A percentile compares a stretch with the other conserved stretches of the same genome.
Conservation (phyloP, 139 green algal species). For the Chlamydomonas eustigma region DNA sequence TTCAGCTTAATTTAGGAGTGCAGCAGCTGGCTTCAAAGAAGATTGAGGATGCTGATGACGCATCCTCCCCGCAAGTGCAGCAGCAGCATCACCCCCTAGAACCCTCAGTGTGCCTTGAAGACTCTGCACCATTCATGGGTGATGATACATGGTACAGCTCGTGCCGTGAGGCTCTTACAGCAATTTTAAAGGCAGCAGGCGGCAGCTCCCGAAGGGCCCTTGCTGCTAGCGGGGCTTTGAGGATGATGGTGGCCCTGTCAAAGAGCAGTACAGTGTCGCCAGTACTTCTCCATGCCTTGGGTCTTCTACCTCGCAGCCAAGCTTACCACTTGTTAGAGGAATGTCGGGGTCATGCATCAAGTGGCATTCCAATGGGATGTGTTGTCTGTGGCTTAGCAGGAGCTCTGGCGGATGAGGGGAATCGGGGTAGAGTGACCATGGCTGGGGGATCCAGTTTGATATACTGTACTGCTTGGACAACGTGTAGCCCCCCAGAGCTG, state of each 20-base stretch:
- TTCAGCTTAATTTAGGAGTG: too few relatives aligned
- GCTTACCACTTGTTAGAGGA: neutral
- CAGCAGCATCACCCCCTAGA: neutral
- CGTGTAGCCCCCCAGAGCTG: neutral
- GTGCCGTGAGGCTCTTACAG: neutral
- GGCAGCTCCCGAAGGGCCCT: neutral
- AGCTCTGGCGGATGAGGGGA: neutral
- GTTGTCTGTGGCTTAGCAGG: neutral
- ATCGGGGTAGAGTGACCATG: neutral
- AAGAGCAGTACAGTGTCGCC: slow-evolving; percentile 16
- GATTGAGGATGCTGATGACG: too few relatives aligned
- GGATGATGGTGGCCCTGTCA: slow-evolving; percentile 34
- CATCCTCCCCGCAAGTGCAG: too few relatives aligned
- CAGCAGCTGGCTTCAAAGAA: too few relatives aligned
- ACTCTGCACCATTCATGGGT: too few relatives aligned
- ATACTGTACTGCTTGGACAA: slow-evolving; percentile 13
- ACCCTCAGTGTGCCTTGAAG: too few relatives aligned
- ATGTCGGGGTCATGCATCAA: too few relatives aligned
- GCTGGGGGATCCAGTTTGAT: neutral
- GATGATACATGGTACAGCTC: neutral
- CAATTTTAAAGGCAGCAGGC: neutral
- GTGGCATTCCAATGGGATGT: neutral
- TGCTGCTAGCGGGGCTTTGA: slow-evolving; percentile 19
- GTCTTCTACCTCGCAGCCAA: slow-evolving; percentile 19
- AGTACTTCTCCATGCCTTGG: slow-evolving; percentile 30